Evolutionary conservation across 2,329 filamentous ascomycete genomes (phyloP).

Genomic region (Pezicula rhizophila): DNA sequence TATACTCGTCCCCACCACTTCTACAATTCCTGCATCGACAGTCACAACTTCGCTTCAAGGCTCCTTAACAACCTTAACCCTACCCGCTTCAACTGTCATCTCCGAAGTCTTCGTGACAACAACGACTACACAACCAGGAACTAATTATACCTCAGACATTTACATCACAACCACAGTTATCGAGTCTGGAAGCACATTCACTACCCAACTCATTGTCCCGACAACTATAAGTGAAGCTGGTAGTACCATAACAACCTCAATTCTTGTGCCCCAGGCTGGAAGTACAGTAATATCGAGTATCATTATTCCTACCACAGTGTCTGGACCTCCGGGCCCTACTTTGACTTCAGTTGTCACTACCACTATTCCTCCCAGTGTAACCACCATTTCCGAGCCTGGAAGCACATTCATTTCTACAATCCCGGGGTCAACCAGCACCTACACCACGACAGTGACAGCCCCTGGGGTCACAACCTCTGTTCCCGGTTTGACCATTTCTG

Average conservation of each 20-base stretch:
- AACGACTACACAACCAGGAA: background rate
- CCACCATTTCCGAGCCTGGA: background rate
- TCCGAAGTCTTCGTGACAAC: background rate
- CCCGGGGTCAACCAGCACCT: background rate
- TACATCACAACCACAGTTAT: background rate
- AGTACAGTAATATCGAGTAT: conserved; percentile 1
- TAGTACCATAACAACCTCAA: conserved; percentile 2
- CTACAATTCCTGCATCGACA: background rate
- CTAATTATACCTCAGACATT: background rate
- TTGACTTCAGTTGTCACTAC: conserved; percentile 3
- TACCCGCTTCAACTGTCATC: background rate
- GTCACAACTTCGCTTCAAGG: no score
- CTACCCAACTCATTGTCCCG: background rate
- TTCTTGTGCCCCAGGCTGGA: conserved; percentile 1
- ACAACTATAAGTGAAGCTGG: conserved; percentile 4
- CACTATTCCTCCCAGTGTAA: conserved; percentile 1
- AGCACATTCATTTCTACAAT: conserved; percentile 1
- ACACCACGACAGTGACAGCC: conserved; percentile 1
- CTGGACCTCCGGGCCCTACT: conserved; percentile 2
- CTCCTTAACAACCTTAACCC: no score
- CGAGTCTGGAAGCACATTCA: background rate
- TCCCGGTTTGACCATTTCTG: no score
- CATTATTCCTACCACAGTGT: conserved; percentile 2
- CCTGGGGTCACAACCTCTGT: conserved; percentile 5
- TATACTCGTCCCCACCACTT: conserved; percentile 1